Conservation (phyloP, 176 grass and related monocot genomes). For the Paspalum notatum region DNA sequence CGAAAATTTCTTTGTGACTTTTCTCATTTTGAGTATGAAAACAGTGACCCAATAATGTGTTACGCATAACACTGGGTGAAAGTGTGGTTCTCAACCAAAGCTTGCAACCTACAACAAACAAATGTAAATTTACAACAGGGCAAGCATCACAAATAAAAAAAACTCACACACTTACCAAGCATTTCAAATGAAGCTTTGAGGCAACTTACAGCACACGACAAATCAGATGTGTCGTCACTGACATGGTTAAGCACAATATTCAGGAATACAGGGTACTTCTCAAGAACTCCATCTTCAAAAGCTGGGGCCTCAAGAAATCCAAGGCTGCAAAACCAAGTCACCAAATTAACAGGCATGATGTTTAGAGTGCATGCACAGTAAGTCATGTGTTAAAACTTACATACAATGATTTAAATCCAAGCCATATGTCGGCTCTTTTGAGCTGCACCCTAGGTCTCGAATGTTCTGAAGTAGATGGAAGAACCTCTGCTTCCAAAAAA, state of each 20-base stretch:
- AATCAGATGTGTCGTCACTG: conserved; percentile 90
- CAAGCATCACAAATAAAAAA: conserved; percentile 30
- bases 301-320: conserved; percentile 94
- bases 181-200: conserved; percentile 96
- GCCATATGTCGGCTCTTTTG: conserved; percentile 84
- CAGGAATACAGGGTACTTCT: conserved; percentile 89
- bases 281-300: conserved; percentile 95
- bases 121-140: conserved; percentile 21
- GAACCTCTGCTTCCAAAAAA: conserved; percentile 82
- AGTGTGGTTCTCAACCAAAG: conserved; percentile 96
- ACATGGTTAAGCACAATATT: conserved; percentile 94
- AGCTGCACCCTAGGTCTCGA: conserved; percentile 83
- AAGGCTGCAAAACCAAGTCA: conserved; percentile 59
- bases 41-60: conserved; percentile 94
- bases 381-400: conserved; percentile 65
- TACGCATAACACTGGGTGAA: conserved; percentile 93
- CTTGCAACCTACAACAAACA: conserved; percentile 74
- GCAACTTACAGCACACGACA: conserved; percentile 94
- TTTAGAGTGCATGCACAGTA: conserved; percentile 22
- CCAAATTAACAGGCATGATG: conserved; percentile 25
- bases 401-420: conserved; percentile 99
- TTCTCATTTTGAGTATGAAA: conserved; percentile 97
- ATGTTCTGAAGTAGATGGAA: conserved; percentile 60
- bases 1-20: conserved; percentile 98
- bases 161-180: conserved; percentile 72